phyloP scores from a whole-genome alignment of 805 yeast species.

The Nakazawaea wickerhamii region DNA sequence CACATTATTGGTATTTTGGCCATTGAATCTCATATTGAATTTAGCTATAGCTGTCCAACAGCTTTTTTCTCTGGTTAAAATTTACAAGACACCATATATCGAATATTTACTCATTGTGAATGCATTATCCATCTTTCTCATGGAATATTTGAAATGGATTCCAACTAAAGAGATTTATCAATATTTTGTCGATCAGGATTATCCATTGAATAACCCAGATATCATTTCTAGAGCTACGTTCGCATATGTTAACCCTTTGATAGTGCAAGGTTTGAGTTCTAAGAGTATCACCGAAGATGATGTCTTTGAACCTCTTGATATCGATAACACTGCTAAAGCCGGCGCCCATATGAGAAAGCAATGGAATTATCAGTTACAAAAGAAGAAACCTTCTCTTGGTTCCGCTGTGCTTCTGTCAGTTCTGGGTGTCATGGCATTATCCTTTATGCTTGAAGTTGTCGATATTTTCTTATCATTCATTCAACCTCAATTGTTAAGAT shows the following conservation, averaged over 20 bases:
- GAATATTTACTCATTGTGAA: conserved; percentile 32
- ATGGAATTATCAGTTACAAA: conserved; percentile 32
- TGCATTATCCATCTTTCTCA: conserved; percentile 27
- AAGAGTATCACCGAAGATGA: conserved; percentile 30
- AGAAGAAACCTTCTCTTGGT: conserved; percentile 25
- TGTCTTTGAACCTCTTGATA: conserved; percentile 36
- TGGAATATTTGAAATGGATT: conserved; percentile 31
- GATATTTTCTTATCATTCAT: conserved; percentile 35
- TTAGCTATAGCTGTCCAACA: conserved; percentile 10
- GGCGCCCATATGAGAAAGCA: conserved; percentile 24
- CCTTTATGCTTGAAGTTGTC: conserved; percentile 33
- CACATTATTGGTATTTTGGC: conserved; percentile 38
- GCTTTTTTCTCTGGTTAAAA: conserved; percentile 5
- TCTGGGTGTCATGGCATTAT: conserved; percentile 29
- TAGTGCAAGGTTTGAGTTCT: conserved; percentile 53
- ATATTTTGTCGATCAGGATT: conserved; percentile 27
- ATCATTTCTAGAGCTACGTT: conserved; percentile 75
- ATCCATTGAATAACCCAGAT: conserved; percentile 36
- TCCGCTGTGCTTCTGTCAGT: conserved; percentile 32
- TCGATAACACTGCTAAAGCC: conserved; percentile 29
- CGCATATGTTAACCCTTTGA: conserved; percentile 85
- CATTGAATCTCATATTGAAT: conserved; percentile 18
- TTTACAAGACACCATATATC: conserved; percentile 27
- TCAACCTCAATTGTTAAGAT: conserved; percentile 53
- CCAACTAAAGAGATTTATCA: conserved; percentile 35